A percentile compares a stretch with the other conserved stretches of the same genome.
These are phyloP conservation scores for Knoxia roxburghii DNA, from an alignment of 257 asterid genomes.

Conservation along the genomic window DNA sequence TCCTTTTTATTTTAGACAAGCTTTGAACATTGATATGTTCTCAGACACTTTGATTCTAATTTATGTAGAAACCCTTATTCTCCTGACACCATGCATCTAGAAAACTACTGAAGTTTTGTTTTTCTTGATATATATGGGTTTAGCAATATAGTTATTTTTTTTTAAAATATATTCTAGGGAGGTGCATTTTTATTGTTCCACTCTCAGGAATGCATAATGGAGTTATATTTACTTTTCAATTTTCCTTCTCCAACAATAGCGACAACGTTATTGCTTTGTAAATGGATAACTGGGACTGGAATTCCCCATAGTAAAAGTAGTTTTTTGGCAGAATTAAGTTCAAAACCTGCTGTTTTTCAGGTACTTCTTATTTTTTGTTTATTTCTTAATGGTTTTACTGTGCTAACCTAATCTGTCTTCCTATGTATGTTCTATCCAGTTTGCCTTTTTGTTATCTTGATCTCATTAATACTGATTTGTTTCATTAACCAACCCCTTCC, in stretches of 20 bases:
- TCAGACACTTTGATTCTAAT: not conserved
- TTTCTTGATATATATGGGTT: not conserved
- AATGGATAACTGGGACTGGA: not conserved
- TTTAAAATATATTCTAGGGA: not conserved
- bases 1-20: not conserved
- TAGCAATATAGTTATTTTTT: not conserved
- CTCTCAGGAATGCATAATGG: not conserved
- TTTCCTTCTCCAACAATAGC: no score
- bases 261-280: not conserved
- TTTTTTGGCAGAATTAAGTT: not conserved
- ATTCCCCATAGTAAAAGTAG: not conserved
- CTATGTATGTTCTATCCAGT: no score
- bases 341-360: no score
- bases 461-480: no score
- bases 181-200: not conserved
- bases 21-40: not conserved
- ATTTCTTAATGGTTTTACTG: no score
- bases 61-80: not conserved
- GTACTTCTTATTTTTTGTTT: no score
- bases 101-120: not conserved
- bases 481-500: no score
- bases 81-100: not conserved
- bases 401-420: no score
- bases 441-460: no score
- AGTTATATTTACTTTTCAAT: not conserved